Percentiles rank a stretch among this genome's conserved stretches.
Evolutionary conservation across 257 asterid species (phyloP).

Genomic region (Jasminum sambac): DNA sequence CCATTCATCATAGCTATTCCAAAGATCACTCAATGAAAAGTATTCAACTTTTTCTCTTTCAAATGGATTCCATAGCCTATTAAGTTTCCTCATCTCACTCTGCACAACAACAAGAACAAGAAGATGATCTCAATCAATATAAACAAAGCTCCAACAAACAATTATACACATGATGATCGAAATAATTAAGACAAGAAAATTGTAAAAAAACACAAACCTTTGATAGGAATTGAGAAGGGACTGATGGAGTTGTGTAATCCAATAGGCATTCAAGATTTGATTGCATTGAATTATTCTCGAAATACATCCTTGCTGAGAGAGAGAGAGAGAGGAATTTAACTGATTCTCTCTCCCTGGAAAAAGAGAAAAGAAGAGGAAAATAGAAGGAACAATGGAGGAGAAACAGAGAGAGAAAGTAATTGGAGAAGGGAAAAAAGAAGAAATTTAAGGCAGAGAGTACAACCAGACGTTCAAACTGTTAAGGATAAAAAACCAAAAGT

Average conservation of each 20-base stretch:
- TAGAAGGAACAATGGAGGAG: not conserved
- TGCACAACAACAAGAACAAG: conserved; percentile 18
- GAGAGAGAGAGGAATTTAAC: conserved; percentile 23
- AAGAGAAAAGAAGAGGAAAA: conserved; percentile 23
- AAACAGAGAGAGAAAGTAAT: conserved; percentile 1
- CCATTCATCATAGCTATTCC: conserved; percentile 88
- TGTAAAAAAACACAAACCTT: conserved; percentile 34
- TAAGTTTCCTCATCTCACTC: conserved; percentile 83
- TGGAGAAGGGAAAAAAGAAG: not conserved
- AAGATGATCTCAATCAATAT: not conserved
- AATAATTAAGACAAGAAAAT: too few species aligned
- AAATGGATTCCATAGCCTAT: conserved; percentile 96
- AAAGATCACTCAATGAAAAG: conserved; percentile 77
- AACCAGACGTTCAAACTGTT: conserved; percentile 38
- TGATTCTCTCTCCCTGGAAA: conserved; percentile 32
- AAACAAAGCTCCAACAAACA: not conserved
- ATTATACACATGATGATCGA: not conserved
- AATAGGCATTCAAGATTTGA: conserved; percentile 47
- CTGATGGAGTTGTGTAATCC: conserved; percentile 45
- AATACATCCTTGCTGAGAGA: conserved; percentile 26
- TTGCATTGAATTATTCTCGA: conserved; percentile 36
- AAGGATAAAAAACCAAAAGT: not conserved
- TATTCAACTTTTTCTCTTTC: conserved; percentile 85
- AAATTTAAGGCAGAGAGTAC: not conserved
- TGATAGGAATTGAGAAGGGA: conserved; percentile 42